These are phyloP conservation scores for Actinidia polygama DNA, from an alignment of 179 eudicot species.

Conservation along the genomic window DNA sequence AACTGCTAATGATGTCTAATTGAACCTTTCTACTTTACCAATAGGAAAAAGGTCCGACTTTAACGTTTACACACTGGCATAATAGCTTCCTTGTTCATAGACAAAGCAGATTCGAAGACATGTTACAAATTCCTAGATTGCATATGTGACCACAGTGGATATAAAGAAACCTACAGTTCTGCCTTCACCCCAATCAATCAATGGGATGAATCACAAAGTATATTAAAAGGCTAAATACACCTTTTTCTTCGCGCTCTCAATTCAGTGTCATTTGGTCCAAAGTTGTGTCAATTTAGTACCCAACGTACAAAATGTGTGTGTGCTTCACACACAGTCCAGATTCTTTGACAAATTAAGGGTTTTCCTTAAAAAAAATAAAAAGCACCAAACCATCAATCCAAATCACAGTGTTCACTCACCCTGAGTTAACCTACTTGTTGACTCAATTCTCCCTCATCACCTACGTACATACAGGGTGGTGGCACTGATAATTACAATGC, in stretches of 20 bases:
- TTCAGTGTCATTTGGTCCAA: no score
- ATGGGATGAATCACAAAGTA: neutral
- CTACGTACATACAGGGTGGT: neutral
- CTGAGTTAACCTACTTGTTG: neutral
- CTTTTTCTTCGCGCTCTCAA: no score
- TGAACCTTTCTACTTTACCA: no score
- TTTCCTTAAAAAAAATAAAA: neutral
- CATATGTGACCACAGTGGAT: neutral
- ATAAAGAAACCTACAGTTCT: neutral
- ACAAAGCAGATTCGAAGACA: no score
- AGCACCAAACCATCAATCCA: neutral
- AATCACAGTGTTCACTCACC: neutral
- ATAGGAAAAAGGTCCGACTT: no score
- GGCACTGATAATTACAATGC: no score
- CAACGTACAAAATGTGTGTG: neutral
- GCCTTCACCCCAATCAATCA: neutral
- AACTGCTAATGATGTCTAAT: no score
- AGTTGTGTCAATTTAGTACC: neutral
- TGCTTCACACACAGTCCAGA: no score
- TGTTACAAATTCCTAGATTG: neutral
- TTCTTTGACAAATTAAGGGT: neutral
- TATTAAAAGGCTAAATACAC: constrained; percentile 1
- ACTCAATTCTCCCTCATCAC: neutral
- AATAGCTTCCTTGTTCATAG: no score
- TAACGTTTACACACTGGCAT: no score